A percentile compares a stretch with the other conserved stretches of the same genome.
Evolutionary conservation across 2,329 filamentous ascomycete species (phyloP).

Genomic region (Calonectria honghensis): DNA sequence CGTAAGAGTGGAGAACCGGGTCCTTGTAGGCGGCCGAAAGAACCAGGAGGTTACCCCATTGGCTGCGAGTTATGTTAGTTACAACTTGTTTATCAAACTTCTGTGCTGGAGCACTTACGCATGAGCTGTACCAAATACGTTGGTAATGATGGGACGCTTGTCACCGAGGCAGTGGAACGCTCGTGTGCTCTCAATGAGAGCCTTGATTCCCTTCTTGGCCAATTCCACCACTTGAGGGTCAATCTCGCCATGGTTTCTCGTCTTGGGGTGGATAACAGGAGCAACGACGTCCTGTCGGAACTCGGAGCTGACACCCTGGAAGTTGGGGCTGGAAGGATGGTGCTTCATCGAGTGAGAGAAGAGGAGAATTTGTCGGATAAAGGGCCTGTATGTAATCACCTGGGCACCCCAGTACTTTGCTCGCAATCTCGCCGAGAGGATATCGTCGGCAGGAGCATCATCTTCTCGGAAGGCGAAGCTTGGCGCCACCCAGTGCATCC

Average conservation of each 20-base stretch:
- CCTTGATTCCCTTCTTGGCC: conserved; percentile 79
- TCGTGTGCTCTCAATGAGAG: conserved; percentile 88
- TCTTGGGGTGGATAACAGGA: conserved; percentile 62
- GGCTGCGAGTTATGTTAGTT: conserved; percentile 70
- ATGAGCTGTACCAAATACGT: conserved; percentile 95
- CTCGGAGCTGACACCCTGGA: conserved; percentile 57
- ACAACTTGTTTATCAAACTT: background rate
- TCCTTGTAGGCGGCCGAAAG: conserved; percentile 87
- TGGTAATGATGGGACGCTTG: conserved; percentile 90
- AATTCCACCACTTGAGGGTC: conserved; percentile 70
- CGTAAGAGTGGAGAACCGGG: conserved; percentile 73
- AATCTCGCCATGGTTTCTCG: conserved; percentile 63
- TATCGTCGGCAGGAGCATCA: conserved; percentile 83
- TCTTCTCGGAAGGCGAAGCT: conserved; percentile 76
- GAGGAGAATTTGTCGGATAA: conserved; percentile 76
- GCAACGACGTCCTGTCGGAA: conserved; percentile 61
- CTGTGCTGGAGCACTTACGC: conserved; percentile 79
- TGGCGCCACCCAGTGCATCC: conserved; percentile 68
- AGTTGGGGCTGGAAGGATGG: conserved; percentile 59
- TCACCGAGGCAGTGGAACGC: conserved; percentile 82
- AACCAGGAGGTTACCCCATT: conserved; percentile 98
- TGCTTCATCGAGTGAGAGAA: conserved; percentile 63
- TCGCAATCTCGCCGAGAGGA: conserved; percentile 87
- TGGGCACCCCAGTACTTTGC: conserved; percentile 96
- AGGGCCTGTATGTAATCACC: conserved; percentile 91